A percentile compares a stretch with the other conserved stretches of the same genome.
phyloP scores from a whole-genome alignment of 306 rosid genomes.

The Sphenostylis stenocarpa region DNA sequence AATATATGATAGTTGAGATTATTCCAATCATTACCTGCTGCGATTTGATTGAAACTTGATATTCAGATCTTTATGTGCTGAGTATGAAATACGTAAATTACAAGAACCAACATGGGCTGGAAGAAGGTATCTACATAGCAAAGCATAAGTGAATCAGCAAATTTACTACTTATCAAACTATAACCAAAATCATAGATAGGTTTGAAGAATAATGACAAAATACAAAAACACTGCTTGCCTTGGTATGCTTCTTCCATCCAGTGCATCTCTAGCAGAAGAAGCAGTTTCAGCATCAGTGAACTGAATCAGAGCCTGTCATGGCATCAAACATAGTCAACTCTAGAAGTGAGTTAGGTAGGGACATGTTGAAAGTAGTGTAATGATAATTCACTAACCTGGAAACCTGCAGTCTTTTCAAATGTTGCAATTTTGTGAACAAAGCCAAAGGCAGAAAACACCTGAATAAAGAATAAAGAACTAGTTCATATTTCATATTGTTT shows the following conservation, averaged over 20 bases:
- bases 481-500: slow-evolving; percentile 20
- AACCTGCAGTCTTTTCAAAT: slow-evolving; percentile 93
- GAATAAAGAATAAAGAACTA: slow-evolving; percentile 30
- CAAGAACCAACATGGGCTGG: slow-evolving; percentile 87
- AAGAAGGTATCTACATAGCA: slow-evolving; percentile 69
- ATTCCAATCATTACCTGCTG: slow-evolving; percentile 69
- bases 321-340: slow-evolving; percentile 19
- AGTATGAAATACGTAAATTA: slow-evolving; percentile 82
- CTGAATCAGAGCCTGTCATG: slow-evolving; percentile 82
- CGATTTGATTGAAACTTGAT: slow-evolving; percentile 95
- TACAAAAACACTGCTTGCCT: slow-evolving; percentile 49
- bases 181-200: slow-evolving; percentile 6
- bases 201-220: neutral
- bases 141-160: slow-evolving; percentile 34
- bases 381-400: slow-evolving; percentile 63
- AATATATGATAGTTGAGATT: slow-evolving; percentile 24
- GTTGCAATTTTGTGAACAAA: slow-evolving; percentile 93
- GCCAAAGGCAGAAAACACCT: slow-evolving; percentile 94
- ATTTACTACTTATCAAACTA: neutral
- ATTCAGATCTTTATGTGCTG: slow-evolving; percentile 89
- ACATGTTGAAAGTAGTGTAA: neutral
- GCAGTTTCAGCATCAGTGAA: slow-evolving; percentile 85
- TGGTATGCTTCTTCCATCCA: slow-evolving; percentile 96
- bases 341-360: neutral
- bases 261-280: slow-evolving; percentile 77